Base-by-base conservation (phyloP, 78 protist species). In the Speleostelium caveatum region DNA sequence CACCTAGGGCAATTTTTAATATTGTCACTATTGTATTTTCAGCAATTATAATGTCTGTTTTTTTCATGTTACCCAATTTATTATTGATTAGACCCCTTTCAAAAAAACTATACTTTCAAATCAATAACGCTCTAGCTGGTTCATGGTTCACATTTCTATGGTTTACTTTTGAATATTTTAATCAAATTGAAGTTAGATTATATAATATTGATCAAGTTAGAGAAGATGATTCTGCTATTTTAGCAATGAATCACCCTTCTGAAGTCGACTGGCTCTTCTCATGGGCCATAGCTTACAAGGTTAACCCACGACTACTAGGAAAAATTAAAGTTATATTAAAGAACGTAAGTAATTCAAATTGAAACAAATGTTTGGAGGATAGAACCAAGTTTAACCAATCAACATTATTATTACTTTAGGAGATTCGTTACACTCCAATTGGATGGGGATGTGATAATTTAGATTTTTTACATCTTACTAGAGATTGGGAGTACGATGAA, bases 401-500 rank as follows among this genome's bases (percentile, higher is more conserved):
- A 62, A 3, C 17, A 33, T 32, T 30, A 49, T 30, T 42, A 30
- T 24, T 49, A 14, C 17, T n/a, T 42, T 21, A 79, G 88, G 88
- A 79, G 28, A 61, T 79, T 16, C 65, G 71, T 56, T 80, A 55
- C 42, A 78, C 69, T 7, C 90, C 90, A 53, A 66, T 80, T 30
- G 90, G 90, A 33, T 80, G 90, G 90, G 90, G 90, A 58, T 80
- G 90, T 69, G 90, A 80, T 59, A 69, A 69, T 69, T 41, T 80
- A 39, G 90, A 69, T 39, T 80, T 26, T 42, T 58, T 80, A 1
- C 69, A 55, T n/a, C 38, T 80, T 10, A 58, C 79, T 19, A 33
- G 90, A 35, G 79, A 80, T 69, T 80, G 90, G 90, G n/a, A n/a
- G 41, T 80, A 55, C 32, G 90, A 80, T 68, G 78, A 80, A 59